phyloP scores from a whole-genome alignment of 495 filamentous ascomycete genomes.

The Penicillium simplicissimum region DNA sequence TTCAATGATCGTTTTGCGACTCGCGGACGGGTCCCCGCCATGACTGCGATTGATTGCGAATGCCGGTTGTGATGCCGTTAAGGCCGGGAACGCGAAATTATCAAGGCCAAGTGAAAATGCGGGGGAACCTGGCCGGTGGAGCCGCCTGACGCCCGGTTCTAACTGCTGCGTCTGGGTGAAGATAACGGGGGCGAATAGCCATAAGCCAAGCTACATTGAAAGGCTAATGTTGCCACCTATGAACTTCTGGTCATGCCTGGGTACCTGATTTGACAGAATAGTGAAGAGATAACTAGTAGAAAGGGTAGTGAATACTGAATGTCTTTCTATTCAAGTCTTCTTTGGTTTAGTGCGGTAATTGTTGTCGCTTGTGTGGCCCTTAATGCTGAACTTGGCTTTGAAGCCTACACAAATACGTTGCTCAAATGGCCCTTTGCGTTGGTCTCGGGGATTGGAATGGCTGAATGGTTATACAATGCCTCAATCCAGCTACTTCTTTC shows the following conservation, averaged over 20 bases:
- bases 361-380: not conserved
- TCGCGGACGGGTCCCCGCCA: slow-evolving; percentile 25
- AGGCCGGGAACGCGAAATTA: slow-evolving; percentile 7
- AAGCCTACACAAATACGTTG: not conserved
- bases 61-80: slow-evolving; percentile 6
- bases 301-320: not conserved
- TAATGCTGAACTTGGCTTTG: not conserved
- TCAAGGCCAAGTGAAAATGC: slow-evolving; percentile 9
- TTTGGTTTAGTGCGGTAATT: not conserved
- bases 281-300: not conserved
- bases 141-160: not conserved
- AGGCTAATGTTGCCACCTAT: not conserved
- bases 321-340: not conserved
- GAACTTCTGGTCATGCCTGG: not conserved
- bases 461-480: not conserved
- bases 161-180: not conserved
- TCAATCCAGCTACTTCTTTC: not conserved
- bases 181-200: not conserved
- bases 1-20: slow-evolving; percentile 42
- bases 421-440: too few species aligned
- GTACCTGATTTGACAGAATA: not conserved
- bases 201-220: not conserved
- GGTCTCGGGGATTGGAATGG: too few species aligned
- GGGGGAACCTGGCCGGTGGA: slow-evolving; percentile 17
- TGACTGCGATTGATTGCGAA: slow-evolving; percentile 7